Base-by-base conservation (phyloP, 2,329 filamentous ascomycete genomes). In the Neobulgaria alba region DNA sequence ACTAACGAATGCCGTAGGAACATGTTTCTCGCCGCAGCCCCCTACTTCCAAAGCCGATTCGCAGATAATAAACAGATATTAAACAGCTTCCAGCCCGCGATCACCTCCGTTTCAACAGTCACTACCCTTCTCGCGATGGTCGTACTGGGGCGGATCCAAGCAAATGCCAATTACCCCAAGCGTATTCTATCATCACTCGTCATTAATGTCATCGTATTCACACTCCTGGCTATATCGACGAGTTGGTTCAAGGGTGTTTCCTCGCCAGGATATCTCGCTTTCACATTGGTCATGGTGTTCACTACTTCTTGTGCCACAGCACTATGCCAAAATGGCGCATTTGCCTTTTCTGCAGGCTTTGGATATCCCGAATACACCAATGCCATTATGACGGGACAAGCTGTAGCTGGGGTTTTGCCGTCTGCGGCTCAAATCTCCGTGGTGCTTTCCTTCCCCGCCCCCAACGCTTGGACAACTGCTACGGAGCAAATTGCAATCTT, bases 21-120 rank as follows among this genome's bases (percentile, higher is more conserved):
- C 68, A 95, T 95, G 90, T 95, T 96, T 63, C 77, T 96, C 53
- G 90, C 92, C 33, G 88, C 90, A 7, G 86, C 87, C 2, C 87
- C 90, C 3, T 96, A 96, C 68, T 95, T 96, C 65, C 79, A 89
- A 57, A 72, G 70, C 36, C 86, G 90, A 52, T 94, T 96, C 62
- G 67, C 73, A 33, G 70, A 72, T 45, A 77, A 81, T 58, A 66
- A 76, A 39, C 84, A 78, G 71, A 80, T 93, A 42, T 71, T 81
- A 26, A 71, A 77, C 48, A 85, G 88, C 67, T 96, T 94, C 66
- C 90, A 95, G 61, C 83, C 90, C 9, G 80, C 85, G 43, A 90
- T 96, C 58, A 74, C 93, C 43, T 85, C 87, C 23, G 82, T 93
- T 19, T 92, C 85, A 38, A 94, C 87, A 2, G 61, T 89, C 50